Percentiles rank a stretch among this genome's conserved stretches.
Conservation (phyloP, 805 yeast genomes). For the Pichia pseudocactophila region DNA sequence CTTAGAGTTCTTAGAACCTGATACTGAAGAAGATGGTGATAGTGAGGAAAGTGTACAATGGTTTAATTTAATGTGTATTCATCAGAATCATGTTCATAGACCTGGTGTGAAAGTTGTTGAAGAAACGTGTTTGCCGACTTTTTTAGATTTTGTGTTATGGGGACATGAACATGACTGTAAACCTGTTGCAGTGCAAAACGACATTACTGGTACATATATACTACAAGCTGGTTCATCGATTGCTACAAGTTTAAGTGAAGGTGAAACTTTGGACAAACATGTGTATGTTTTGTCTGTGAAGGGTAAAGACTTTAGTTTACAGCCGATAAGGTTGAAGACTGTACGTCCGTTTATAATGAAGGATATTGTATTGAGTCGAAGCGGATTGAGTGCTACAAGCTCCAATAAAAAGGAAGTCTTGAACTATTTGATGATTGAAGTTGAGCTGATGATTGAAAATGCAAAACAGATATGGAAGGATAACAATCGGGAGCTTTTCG, state of each 20-base stretch:
- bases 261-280: slow-evolving; percentile 69
- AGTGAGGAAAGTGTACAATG: slow-evolving; percentile 43
- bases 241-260: slow-evolving; percentile 82
- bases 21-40: slow-evolving; percentile 22
- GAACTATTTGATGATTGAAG: slow-evolving; percentile 49
- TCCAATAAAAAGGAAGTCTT: slow-evolving; percentile 54
- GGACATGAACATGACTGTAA: slow-evolving; percentile 97
- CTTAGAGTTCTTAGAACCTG: slow-evolving; percentile 72
- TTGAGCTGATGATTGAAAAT: slow-evolving; percentile 54
- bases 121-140: slow-evolving; percentile 72
- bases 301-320: slow-evolving; percentile 46
- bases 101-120: slow-evolving; percentile 78
- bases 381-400: slow-evolving; percentile 50
- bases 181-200: slow-evolving; percentile 54
- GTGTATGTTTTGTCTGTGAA: slow-evolving; percentile 63
- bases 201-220: slow-evolving; percentile 59
- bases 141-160: slow-evolving; percentile 82
- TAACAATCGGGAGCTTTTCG: slow-evolving; percentile 21
- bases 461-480: slow-evolving; percentile 45
- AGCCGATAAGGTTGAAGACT: slow-evolving; percentile 55
- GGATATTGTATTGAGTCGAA: slow-evolving; percentile 47
- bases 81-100: slow-evolving; percentile 83
- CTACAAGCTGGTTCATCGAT: slow-evolving; percentile 92
- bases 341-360: slow-evolving; percentile 78
- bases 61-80: slow-evolving; percentile 82